Base-by-base conservation (phyloP, 768 basidiomycete genomes). In the Auricularia cornea region DNA sequence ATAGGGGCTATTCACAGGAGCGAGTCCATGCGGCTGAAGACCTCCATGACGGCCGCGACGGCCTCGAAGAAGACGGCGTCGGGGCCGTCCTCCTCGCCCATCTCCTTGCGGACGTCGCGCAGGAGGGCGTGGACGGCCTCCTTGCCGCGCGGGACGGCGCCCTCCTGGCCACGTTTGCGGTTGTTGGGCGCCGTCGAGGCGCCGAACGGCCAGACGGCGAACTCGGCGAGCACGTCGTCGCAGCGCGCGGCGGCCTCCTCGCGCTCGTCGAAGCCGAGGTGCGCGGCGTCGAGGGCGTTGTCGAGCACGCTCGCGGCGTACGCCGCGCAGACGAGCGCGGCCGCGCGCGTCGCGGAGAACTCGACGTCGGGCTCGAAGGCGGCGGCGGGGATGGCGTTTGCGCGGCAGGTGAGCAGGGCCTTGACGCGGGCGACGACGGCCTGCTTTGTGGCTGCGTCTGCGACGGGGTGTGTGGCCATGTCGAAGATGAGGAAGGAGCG, bases 401-500 rank as follows among this genome's bases (percentile, higher is more conserved):
- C 96, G 3, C 87, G 86, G 2, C 89, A 81, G 11, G 94, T 93
- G 70, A 98, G 82, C 28, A 98, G 83, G 16, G 86, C 74, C 57
- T 91, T 82, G 31, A 88, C 81, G 33, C 95, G 89, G 16, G 79
- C 75, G 71, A 98, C 81, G 70, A 98, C 84, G 63, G 82, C 80
- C 71, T 94, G 94, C 72, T 98, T 98, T 10, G 87, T 88, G 63
- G 91, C 88, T 14, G 92, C 83, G 75, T 98, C 95, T 6, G 95
- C 92, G 59, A 98, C 90, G 1, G 96, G 97, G 74, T 99, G 96
- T 0, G 96, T 99, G 20, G 97, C 96, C 96, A 99, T 99, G 78
- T 99, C 96, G 77, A 99, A 99, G 32, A 99, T 81, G 59, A 99
- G 84, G 76, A 99, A 99, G 75, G 98, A 98, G 70, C 94, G 90